A percentile compares a stretch with the other conserved stretches of the same genome.
phyloP scores from a whole-genome alignment of 2,329 filamentous ascomycete genomes.

The Fusarium nygamai region DNA sequence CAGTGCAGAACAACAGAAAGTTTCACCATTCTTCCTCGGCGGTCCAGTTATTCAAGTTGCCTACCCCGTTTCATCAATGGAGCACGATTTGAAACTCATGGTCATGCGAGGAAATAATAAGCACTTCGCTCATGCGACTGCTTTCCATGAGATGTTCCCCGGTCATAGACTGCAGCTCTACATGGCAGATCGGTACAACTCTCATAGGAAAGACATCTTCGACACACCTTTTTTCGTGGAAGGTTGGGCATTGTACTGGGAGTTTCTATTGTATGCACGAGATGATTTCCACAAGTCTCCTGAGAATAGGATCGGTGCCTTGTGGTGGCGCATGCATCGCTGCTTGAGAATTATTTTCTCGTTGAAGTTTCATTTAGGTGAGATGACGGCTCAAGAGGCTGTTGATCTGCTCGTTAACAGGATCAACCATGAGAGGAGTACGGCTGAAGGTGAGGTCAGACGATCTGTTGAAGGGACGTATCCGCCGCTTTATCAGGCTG shows the following conservation, averaged over 20 bases:
- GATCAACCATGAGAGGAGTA: slow-evolving; percentile 26
- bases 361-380: slow-evolving; percentile 18
- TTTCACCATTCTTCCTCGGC: slow-evolving; percentile 21
- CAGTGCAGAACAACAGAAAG: slow-evolving; percentile 23
- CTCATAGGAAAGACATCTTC: slow-evolving; percentile 23
- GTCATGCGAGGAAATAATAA: slow-evolving; percentile 31
- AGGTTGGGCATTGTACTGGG: slow-evolving; percentile 33
- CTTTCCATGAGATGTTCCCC: slow-evolving; percentile 32
- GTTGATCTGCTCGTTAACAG: slow-evolving; percentile 13
- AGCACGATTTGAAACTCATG: slow-evolving; percentile 31
- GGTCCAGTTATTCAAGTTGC: slow-evolving; percentile 23
- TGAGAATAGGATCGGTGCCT: slow-evolving; percentile 23
- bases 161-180: slow-evolving; percentile 24
- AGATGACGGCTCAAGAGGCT: slow-evolving; percentile 32
- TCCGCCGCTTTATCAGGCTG: slow-evolving; percentile 28
- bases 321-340: slow-evolving; percentile 34
- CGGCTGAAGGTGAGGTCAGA: slow-evolving; percentile 23
- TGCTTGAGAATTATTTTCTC: slow-evolving; percentile 24
- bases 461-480: slow-evolving; percentile 28
- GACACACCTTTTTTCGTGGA: slow-evolving; percentile 29
- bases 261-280: slow-evolving; percentile 23
- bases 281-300: slow-evolving; percentile 28
- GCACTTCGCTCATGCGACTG: slow-evolving; percentile 19
- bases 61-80: slow-evolving; percentile 22
- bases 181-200: slow-evolving; percentile 30